Evolutionary conservation across 805 yeast species (phyloP).

Genomic region (Pichia manshurica): DNA sequence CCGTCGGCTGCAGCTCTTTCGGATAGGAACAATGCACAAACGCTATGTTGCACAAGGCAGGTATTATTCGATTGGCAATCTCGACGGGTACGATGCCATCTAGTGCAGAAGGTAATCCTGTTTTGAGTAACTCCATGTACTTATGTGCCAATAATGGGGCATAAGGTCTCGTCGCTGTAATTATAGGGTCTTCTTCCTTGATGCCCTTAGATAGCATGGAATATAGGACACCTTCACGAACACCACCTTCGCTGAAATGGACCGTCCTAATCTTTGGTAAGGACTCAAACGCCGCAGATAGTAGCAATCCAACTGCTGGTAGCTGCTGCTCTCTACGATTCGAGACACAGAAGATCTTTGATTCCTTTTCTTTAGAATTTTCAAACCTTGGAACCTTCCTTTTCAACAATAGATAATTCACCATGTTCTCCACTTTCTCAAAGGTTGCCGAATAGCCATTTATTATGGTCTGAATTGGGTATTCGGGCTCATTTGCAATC

Average conservation of each 20-base stretch:
- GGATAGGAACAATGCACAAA: conserved; percentile 75
- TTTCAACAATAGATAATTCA: conserved; percentile 47
- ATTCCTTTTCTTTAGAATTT: conserved; percentile 25
- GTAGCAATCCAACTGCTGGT: conserved; percentile 62
- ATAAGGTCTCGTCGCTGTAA: conserved; percentile 65
- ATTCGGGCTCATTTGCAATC: conserved; percentile 42
- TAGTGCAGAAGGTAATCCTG: conserved; percentile 47
- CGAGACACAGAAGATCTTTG: conserved; percentile 52
- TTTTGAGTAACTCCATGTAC: conserved; percentile 47
- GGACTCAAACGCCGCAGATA: conserved; percentile 57
- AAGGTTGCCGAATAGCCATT: conserved; percentile 62
- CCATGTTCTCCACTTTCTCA: conserved; percentile 44
- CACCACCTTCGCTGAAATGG: conserved; percentile 72
- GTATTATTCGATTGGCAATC: conserved; percentile 53
- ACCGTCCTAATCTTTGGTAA: conserved; percentile 56
- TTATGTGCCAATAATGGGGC: conserved; percentile 59
- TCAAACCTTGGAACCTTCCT: conserved; percentile 39
- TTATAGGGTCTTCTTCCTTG: conserved; percentile 60
- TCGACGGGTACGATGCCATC: conserved; percentile 48
- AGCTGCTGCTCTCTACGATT: conserved; percentile 60
- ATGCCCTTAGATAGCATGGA: conserved; percentile 53
- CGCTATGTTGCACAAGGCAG: conserved; percentile 67
- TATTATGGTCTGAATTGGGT: conserved; percentile 65
- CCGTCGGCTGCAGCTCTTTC: conserved; percentile 68
- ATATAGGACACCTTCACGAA: conserved; percentile 68